A percentile compares a stretch with the other conserved stretches of the same genome.
Conservation (phyloP, 1,284 basidiomycete genomes). For the Kalmanozyma brasiliensis region DNA sequence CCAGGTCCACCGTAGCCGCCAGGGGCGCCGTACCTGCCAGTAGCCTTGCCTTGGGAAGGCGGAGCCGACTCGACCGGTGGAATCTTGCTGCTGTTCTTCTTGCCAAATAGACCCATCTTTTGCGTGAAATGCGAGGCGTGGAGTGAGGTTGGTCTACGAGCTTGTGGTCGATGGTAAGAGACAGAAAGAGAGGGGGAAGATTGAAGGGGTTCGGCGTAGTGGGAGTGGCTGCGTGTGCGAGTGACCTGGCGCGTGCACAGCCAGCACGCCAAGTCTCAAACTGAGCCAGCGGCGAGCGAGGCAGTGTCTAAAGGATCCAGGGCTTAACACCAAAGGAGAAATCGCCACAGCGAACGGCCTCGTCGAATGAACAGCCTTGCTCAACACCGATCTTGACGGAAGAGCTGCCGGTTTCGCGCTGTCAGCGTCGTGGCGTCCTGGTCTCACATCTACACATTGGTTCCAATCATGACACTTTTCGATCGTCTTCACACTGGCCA, state of each 20-base stretch:
- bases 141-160: neutral
- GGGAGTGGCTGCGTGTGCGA: constrained; percentile 6
- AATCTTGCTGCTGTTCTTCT: constrained; percentile 45
- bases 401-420: no score
- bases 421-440: no score
- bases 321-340: no score
- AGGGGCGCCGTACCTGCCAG: constrained; percentile 26
- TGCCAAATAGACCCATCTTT: constrained; percentile 48
- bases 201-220: neutral
- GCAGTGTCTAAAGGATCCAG: no score
- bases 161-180: neutral
- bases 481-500: no score
- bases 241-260: constrained; percentile 15
- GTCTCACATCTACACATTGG: no score
- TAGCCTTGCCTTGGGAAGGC: constrained; percentile 15
- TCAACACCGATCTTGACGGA: no score
- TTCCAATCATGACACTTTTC: no score
- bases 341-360: no score
- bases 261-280: constrained; percentile 8
- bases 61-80: constrained; percentile 33
- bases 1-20: constrained; percentile 17
- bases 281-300: no score
- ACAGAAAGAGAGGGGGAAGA: neutral
- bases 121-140: neutral
- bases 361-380: no score